Conservation (phyloP, 495 filamentous ascomycete genomes). For the Neurospora sp. region DNA sequence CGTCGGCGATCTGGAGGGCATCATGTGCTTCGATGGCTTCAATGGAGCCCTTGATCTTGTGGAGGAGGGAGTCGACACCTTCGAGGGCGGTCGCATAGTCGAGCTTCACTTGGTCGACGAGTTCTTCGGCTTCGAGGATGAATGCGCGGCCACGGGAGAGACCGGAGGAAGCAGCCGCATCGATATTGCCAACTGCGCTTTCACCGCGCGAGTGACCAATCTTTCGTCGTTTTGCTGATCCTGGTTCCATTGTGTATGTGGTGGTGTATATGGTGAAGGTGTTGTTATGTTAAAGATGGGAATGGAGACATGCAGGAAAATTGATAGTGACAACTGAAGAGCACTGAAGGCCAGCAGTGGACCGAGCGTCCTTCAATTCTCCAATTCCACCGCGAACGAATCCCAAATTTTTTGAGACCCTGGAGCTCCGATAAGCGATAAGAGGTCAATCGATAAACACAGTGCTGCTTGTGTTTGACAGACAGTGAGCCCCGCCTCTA, state of each 20-base stretch:
- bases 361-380: neutral
- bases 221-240: conserved; percentile 40
- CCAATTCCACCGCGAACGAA: neutral
- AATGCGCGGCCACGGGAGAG: conserved; percentile 52
- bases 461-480: neutral
- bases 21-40: conserved; percentile 50
- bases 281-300: neutral
- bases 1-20: conserved; percentile 54
- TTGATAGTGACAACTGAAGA: neutral
- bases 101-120: conserved; percentile 58
- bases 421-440: neutral
- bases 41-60: conserved; percentile 63
- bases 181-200: conserved; percentile 17
- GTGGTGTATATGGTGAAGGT: neutral
- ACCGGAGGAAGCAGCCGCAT: conserved; percentile 19
- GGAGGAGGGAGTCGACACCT: conserved; percentile 58
- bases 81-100: conserved; percentile 56
- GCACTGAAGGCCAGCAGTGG: neutral
- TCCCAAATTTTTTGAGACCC: neutral
- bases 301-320: neutral
- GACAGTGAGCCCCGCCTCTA: neutral
- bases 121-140: conserved; percentile 78
- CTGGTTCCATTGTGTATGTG: conserved; percentile 27
- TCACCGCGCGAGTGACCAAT: conserved; percentile 24
- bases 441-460: neutral